These are phyloP conservation scores for Zea luxurians DNA, from an alignment of 176 grass and related monocot species.

Conservation along the genomic window DNA sequence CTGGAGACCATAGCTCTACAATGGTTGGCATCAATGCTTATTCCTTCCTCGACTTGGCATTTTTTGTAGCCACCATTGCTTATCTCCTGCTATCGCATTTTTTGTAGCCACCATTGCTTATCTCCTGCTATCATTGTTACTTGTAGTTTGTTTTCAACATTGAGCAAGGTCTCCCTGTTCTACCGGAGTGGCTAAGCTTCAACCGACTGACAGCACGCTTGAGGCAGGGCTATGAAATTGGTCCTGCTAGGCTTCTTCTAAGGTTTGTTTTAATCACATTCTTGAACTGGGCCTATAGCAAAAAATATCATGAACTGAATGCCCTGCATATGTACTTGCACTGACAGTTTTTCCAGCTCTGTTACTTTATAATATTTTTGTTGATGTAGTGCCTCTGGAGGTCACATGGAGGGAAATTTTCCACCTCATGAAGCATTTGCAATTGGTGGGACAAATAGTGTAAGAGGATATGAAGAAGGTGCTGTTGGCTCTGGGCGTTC, in stretches of 20 bases:
- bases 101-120: no score
- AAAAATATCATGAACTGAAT: slow-evolving; percentile 21
- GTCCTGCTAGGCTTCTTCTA: slow-evolving; percentile 74
- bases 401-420: slow-evolving; percentile 86
- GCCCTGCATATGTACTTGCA: slow-evolving; percentile 19
- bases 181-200: slow-evolving; percentile 87
- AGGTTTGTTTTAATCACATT: slow-evolving; percentile 52
- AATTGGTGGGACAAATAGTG: slow-evolving; percentile 92
- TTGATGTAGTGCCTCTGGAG: slow-evolving; percentile 78
- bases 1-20: slow-evolving; percentile 74
- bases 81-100: neutral
- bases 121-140: slow-evolving; percentile 24
- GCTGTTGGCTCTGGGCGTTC: slow-evolving; percentile 76
- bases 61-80: slow-evolving; percentile 2
- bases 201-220: slow-evolving; percentile 76
- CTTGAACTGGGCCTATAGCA: neutral
- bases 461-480: slow-evolving; percentile 96
- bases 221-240: slow-evolving; percentile 72
- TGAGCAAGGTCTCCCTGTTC: slow-evolving; percentile 85
- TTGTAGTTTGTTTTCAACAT: slow-evolving; percentile 78
- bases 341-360: neutral
- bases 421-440: slow-evolving; percentile 91
- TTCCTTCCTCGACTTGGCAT: neutral
- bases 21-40: slow-evolving; percentile 55
- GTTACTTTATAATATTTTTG: slow-evolving; percentile 25